These are phyloP conservation scores for Brassica balearica DNA, from an alignment of 441 rosid genomes.

Conservation along the genomic window DNA sequence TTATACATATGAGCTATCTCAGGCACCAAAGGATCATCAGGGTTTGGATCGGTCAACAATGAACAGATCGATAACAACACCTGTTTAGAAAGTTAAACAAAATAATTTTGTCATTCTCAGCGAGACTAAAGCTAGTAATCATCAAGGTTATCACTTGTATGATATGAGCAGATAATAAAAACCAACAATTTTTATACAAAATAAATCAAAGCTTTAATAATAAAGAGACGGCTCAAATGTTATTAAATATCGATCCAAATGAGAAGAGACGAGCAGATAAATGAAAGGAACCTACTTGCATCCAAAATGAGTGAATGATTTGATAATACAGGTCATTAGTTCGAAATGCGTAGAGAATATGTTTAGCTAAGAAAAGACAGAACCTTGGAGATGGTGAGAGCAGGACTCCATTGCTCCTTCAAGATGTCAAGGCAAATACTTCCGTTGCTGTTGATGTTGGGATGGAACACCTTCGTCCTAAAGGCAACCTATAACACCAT, in stretches of 20 bases:
- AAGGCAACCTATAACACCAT: constrained; percentile 62
- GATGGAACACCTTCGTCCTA: constrained; percentile 78
- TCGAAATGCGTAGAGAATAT: not conserved
- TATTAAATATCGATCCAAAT: no score
- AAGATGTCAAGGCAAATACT: constrained; percentile 43
- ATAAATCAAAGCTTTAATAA: not conserved
- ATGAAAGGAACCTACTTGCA: not conserved
- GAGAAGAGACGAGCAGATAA: not conserved
- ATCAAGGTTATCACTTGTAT: not conserved
- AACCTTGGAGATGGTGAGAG: constrained; percentile 54
- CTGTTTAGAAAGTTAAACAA: constrained; percentile 31
- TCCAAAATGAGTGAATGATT: not conserved
- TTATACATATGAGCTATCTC: constrained; percentile 70
- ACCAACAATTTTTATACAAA: not conserved
- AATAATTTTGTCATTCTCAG: not conserved
- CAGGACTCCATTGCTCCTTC: constrained; percentile 55
- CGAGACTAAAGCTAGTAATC: not conserved
- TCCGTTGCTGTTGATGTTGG: constrained; percentile 53
- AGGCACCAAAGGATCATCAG: constrained; percentile 62
- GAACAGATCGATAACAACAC: constrained; percentile 61
- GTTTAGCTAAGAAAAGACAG: not conserved
- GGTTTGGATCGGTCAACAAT: constrained; percentile 60
- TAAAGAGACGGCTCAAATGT: not conserved
- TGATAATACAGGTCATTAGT: not conserved
- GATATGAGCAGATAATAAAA: not conserved